phyloP scores from a whole-genome alignment of 495 filamentous ascomycete genomes.

The Penicillium steckii region DNA sequence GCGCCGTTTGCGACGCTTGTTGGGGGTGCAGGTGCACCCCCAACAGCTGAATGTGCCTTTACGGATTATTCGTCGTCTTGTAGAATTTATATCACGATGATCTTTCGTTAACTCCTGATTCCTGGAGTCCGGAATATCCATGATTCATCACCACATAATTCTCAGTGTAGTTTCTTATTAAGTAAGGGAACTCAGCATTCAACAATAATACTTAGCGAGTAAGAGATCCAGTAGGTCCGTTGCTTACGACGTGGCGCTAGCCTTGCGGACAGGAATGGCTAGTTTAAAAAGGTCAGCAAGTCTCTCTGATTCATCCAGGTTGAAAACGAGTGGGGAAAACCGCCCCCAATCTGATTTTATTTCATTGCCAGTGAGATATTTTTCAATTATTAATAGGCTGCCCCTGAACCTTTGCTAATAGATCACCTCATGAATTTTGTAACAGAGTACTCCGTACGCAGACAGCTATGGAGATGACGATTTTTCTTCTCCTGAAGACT shows the following conservation, averaged over 20 bases:
- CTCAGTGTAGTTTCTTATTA: too few relatives aligned
- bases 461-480: neutral
- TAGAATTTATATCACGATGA: neutral
- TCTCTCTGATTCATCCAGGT: too few relatives aligned
- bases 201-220: too few relatives aligned
- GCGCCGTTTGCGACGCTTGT: conserved; percentile 37
- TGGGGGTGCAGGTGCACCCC: too few relatives aligned
- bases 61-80: conserved; percentile 25
- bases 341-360: neutral
- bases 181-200: too few relatives aligned
- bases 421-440: too few relatives aligned
- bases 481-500: neutral
- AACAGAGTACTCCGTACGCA: too few relatives aligned
- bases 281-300: too few relatives aligned
- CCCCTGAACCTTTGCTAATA: too few relatives aligned
- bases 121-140: neutral
- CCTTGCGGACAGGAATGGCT: too few relatives aligned
- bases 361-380: neutral
- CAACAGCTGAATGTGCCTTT: conserved; percentile 41
- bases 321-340: neutral
- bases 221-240: too few relatives aligned
- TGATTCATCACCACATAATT: neutral
- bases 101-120: neutral
- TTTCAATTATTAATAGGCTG: neutral
- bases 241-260: too few relatives aligned